Conservation (phyloP, 495 filamentous ascomycete genomes). For the Lasiosphaeris hirsuta region DNA sequence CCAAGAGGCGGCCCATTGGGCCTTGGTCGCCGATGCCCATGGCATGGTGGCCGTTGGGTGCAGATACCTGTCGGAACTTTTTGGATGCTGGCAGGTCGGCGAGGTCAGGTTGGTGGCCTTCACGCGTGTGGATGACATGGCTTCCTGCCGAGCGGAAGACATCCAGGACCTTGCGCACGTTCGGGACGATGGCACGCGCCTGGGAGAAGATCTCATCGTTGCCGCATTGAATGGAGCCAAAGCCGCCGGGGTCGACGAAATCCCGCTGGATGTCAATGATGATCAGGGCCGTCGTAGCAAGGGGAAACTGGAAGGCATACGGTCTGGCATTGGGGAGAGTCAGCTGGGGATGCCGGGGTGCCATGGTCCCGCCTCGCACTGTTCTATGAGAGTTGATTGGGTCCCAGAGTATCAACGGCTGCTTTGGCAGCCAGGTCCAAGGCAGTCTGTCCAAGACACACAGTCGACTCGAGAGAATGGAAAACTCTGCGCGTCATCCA, state of each 20-base stretch:
- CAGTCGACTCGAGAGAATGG: neutral
- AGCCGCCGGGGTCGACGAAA: conserved; percentile 48
- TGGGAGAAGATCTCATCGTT: conserved; percentile 35
- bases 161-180: conserved; percentile 47
- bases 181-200: conserved; percentile 40
- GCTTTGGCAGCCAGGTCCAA: no score
- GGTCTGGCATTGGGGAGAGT: conserved; percentile 38
- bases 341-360: conserved; percentile 16
- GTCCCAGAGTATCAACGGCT: no score
- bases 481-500: conserved; percentile 2
- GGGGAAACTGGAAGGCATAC: conserved; percentile 37
- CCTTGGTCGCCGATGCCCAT: conserved; percentile 55
- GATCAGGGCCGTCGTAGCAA: conserved; percentile 49
- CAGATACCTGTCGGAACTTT: conserved; percentile 41
- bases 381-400: no score
- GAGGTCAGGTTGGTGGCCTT: conserved; percentile 50
- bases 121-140: conserved; percentile 67
- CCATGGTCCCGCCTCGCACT: conserved; percentile 17
- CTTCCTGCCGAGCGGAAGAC: conserved; percentile 56
- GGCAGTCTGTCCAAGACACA: neutral
- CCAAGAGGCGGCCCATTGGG: conserved; percentile 56
- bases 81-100: conserved; percentile 52
- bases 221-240: conserved; percentile 35
- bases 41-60: conserved; percentile 40
- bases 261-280: conserved; percentile 58